Conservation (phyloP, 2,329 filamentous ascomycete genomes). For the Purpureocillium takamizusanense region DNA sequence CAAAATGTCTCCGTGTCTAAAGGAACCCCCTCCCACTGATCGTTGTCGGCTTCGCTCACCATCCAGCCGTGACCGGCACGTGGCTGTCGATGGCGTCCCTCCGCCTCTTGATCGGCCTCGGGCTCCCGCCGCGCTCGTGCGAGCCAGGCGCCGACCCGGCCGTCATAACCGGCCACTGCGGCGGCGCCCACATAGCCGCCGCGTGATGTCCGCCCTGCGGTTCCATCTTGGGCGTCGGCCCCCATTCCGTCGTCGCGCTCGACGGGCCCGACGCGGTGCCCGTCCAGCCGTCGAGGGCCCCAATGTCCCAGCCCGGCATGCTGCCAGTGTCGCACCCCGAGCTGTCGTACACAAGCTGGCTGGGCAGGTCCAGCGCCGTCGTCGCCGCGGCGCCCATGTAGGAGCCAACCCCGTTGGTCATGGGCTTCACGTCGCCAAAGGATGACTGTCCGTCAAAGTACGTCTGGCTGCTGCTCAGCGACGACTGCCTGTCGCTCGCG, state of each 20-base stretch:
- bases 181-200: slow-evolving; percentile 24
- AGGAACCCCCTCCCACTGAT: neutral
- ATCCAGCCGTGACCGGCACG: slow-evolving; percentile 22
- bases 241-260: slow-evolving; percentile 22
- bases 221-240: slow-evolving; percentile 20
- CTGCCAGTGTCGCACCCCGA: slow-evolving; percentile 17
- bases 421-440: slow-evolving; percentile 24
- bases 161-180: slow-evolving; percentile 21
- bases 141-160: slow-evolving; percentile 14
- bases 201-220: slow-evolving; percentile 9
- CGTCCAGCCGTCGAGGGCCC: slow-evolving; percentile 24
- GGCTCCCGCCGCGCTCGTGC: slow-evolving; percentile 23
- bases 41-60: slow-evolving; percentile 11
- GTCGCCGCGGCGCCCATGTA: slow-evolving; percentile 19
- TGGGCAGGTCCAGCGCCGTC: slow-evolving; percentile 21
- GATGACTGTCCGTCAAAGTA: slow-evolving; percentile 24
- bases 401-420: slow-evolving; percentile 17
- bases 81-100: slow-evolving; percentile 22
- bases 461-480: slow-evolving; percentile 15
- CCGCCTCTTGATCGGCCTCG: slow-evolving; percentile 26
- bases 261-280: slow-evolving; percentile 10
- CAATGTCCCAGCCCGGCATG: slow-evolving; percentile 29
- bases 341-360: slow-evolving; percentile 24
- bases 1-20: no score
- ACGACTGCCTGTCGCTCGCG: slow-evolving; percentile 15